These are phyloP conservation scores for Diutina scorzettiae DNA, from an alignment of 1,139 yeast species.

Conservation along the genomic window DNA sequence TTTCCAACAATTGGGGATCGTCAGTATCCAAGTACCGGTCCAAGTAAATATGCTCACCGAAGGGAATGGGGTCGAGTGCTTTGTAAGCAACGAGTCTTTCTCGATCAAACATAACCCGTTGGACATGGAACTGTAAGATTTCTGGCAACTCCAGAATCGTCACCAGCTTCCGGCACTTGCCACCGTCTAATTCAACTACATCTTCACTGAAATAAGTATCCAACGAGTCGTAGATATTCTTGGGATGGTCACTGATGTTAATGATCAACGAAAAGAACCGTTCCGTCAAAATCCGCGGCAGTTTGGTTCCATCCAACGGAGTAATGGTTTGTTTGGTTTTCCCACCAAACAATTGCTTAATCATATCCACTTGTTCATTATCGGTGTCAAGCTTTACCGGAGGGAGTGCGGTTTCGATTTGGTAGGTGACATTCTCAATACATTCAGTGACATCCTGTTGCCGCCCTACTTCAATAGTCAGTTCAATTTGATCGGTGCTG, in stretches of 20 bases:
- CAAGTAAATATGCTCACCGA: constrained; percentile 64
- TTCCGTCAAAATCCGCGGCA: constrained; percentile 60
- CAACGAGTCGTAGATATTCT: constrained; percentile 79
- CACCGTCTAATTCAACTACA: constrained; percentile 56
- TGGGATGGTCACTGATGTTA: constrained; percentile 80
- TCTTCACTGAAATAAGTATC: constrained; percentile 79
- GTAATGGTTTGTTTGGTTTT: constrained; percentile 33
- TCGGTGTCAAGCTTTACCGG: constrained; percentile 57
- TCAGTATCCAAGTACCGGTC: constrained; percentile 78
- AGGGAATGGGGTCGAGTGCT: constrained; percentile 71
- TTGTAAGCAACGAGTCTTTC: constrained; percentile 66
- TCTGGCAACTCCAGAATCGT: constrained; percentile 66
- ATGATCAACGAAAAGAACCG: constrained; percentile 72
- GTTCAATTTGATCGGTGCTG: constrained; percentile 52
- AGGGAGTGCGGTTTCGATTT: constrained; percentile 78
- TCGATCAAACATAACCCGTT: constrained; percentile 83
- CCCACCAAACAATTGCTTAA: constrained; percentile 76
- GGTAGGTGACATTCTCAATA: constrained; percentile 88
- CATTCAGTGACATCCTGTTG: constrained; percentile 98
- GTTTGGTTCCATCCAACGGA: constrained; percentile 14
- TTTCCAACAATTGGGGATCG: constrained; percentile 40
- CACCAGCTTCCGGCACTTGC: constrained; percentile 59
- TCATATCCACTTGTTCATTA: constrained; percentile 71
- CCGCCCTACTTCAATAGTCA: constrained; percentile 69
- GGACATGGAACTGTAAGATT: constrained; percentile 82